Base-by-base conservation (phyloP, 2,329 filamentous ascomycete genomes). In the Aurifilum marmelostoma region DNA sequence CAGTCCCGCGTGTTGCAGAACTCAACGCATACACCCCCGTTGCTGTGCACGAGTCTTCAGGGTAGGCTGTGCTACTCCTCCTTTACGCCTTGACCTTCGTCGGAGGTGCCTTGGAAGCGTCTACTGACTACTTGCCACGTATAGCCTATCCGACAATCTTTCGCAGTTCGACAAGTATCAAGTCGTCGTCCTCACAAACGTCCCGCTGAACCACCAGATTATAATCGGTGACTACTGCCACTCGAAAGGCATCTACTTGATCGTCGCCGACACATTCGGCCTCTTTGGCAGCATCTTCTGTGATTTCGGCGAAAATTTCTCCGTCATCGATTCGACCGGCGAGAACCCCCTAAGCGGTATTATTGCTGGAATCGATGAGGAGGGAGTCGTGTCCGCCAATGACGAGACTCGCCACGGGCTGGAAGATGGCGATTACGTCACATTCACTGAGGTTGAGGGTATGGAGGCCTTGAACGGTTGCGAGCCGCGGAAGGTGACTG, bases 1-100 rank as follows among this genome's bases (percentile, higher is more conserved):
- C 95, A 1, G 93, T 91, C 1, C 95, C 96, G 11, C 90, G 93
- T 65, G 92, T 99, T 37, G 92, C 94, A 56, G 96, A 99, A 81
- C 87, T 99, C 73, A 99, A 99, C 80, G 92, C 94, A 71, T 99
- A 99, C 78, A 97, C 95, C 5, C 96, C 96, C 8, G 92, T 99
- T 69, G 87, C 89, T 71, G 87, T 97, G 70, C 94, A 94, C 79
- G 79, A 88, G 72, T 86, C 88, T 50, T 74, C 82, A 27, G 83
- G 81, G 87, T 88, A 82, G n/a, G 62, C 27, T 29, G 52, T 34
- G 4, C 34, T 34, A 4, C 34, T 34, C 34, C n/a, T 34, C 37
- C 27, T 37, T 24, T n/a, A 11, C 43, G 9, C 16, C 32, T n/a
- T 4, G 1, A 47, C 21, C 59, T 24, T n/a, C n/a, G n/a, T 24